Percentiles rank a stretch among this genome's conserved stretches.
Evolutionary conservation across 192 early-diverging fungal species (phyloP).

Genomic region (Glomus cerebriforme): DNA sequence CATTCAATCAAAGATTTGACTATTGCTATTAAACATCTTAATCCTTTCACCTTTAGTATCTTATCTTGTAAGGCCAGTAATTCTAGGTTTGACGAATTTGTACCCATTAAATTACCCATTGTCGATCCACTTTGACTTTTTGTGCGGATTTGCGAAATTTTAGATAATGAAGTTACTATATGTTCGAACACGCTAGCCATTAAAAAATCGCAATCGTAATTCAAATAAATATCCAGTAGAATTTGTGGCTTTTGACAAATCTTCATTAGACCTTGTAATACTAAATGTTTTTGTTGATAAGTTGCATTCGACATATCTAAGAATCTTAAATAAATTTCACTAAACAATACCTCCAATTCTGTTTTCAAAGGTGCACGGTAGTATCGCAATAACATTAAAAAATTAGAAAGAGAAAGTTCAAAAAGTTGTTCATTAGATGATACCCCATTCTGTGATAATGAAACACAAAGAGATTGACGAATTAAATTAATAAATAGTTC

Average conservation of each 20-base stretch:
- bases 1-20: conserved; percentile 67
- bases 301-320: conserved; percentile 74
- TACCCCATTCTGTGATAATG: conserved; percentile 49
- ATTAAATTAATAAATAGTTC: conserved; percentile 41
- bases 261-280: conserved; percentile 72
- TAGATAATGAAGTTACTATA: conserved; percentile 67
- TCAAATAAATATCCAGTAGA: conserved; percentile 89
- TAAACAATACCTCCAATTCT: conserved; percentile 86
- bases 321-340: conserved; percentile 85
- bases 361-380: conserved; percentile 65
- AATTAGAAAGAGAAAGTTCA: conserved; percentile 49
- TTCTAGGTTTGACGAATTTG: conserved; percentile 34
- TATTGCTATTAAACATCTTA: conserved; percentile 62
- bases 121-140: conserved; percentile 40
- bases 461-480: conserved; percentile 48
- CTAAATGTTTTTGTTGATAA: conserved; percentile 68
- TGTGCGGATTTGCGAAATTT: conserved; percentile 47
- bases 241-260: conserved; percentile 74
- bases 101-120: conserved; percentile 47
- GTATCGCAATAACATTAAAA: conserved; percentile 44
- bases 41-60: conserved; percentile 46
- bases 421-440: conserved; percentile 51
- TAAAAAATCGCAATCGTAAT: conserved; percentile 89
- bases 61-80: conserved; percentile 46
- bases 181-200: conserved; percentile 88